These are phyloP conservation scores for Geum urbanum DNA, from an alignment of 306 rosid species.

Conservation along the genomic window DNA sequence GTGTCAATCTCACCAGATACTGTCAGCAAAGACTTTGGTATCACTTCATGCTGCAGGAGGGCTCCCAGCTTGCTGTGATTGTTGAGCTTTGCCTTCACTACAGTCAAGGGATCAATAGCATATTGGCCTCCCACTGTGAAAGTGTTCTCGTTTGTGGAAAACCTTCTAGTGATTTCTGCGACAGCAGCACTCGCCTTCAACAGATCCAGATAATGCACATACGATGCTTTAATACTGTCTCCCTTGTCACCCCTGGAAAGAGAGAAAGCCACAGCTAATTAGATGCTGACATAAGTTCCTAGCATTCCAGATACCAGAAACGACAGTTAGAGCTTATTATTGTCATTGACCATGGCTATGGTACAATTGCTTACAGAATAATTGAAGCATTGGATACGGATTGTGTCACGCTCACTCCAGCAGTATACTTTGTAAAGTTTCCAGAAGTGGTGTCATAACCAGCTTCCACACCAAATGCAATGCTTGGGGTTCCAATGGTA, in stretches of 20 bases:
- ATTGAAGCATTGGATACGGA: conserved; percentile 63
- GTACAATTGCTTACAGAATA: conserved; percentile 59
- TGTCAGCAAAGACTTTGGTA: conserved; percentile 84
- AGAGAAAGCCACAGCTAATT: conserved; percentile 2
- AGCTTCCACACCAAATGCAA: conserved; percentile 84
- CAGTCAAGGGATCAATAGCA: conserved; percentile 69
- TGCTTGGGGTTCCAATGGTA: conserved; percentile 69
- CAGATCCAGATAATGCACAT: conserved; percentile 64
- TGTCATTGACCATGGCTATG: background rate
- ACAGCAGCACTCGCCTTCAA: conserved; percentile 74
- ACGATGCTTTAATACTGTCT: conserved; percentile 74
- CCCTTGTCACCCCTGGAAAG: conserved; percentile 80
- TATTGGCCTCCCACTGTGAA: conserved; percentile 82
- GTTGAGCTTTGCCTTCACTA: conserved; percentile 83
- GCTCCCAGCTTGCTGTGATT: conserved; percentile 79
- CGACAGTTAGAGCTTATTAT: conserved; percentile 1
- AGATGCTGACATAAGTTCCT: background rate
- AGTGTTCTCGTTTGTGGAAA: conserved; percentile 85
- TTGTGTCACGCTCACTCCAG: conserved; percentile 63
- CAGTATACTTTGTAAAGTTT: conserved; percentile 67
- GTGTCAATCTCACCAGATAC: conserved; percentile 92
- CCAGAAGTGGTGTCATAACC: conserved; percentile 77
- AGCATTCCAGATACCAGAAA: conserved; percentile 9
- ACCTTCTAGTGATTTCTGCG: conserved; percentile 66
- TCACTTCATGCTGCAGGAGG: conserved; percentile 78